phyloP scores from a whole-genome alignment of 2,329 filamentous ascomycete species.

The Cladophialophora immunda region DNA sequence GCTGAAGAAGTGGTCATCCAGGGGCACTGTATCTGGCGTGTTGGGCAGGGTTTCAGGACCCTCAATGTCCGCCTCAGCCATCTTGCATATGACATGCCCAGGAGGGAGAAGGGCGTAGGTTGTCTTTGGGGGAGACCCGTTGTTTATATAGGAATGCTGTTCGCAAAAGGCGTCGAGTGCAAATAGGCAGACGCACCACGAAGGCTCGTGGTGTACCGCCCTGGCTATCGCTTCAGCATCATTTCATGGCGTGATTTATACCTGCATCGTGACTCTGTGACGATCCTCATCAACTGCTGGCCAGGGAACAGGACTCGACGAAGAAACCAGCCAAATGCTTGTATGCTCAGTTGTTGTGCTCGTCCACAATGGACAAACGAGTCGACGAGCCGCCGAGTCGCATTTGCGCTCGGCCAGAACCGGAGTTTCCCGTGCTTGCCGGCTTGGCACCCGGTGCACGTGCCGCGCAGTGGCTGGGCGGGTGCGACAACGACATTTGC shows the following conservation, averaged over 20 bases:
- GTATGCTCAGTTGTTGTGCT: not conserved
- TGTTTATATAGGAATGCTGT: slow-evolving; percentile 15
- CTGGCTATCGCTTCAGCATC: slow-evolving; percentile 11
- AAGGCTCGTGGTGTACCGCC: not conserved
- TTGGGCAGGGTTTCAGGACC: slow-evolving; percentile 16
- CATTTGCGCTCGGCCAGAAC: slow-evolving; percentile 14
- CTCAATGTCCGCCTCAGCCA: slow-evolving; percentile 14
- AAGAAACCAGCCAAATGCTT: not conserved
- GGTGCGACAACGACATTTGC: slow-evolving; percentile 18
- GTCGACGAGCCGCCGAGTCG: no score
- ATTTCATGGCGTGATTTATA: slow-evolving; percentile 4
- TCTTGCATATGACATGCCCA: slow-evolving; percentile 11
- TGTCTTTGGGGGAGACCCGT: not conserved
- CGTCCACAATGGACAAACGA: not conserved
- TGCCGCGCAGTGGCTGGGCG: slow-evolving; percentile 1
- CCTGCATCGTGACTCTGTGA: not conserved
- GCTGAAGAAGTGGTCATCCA: slow-evolving; percentile 23
- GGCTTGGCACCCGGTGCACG: slow-evolving; percentile 15
- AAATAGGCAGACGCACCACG: slow-evolving; percentile 20
- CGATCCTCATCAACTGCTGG: not conserved
- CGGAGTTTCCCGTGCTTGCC: slow-evolving; percentile 22
- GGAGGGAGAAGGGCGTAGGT: slow-evolving; percentile 1
- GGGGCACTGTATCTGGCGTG: slow-evolving; percentile 20
- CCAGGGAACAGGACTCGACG: not conserved
- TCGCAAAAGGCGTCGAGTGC: slow-evolving; percentile 21